These are phyloP conservation scores for Teunomyces cretensis DNA, from an alignment of 805 yeast genomes.

Conservation along the genomic window DNA sequence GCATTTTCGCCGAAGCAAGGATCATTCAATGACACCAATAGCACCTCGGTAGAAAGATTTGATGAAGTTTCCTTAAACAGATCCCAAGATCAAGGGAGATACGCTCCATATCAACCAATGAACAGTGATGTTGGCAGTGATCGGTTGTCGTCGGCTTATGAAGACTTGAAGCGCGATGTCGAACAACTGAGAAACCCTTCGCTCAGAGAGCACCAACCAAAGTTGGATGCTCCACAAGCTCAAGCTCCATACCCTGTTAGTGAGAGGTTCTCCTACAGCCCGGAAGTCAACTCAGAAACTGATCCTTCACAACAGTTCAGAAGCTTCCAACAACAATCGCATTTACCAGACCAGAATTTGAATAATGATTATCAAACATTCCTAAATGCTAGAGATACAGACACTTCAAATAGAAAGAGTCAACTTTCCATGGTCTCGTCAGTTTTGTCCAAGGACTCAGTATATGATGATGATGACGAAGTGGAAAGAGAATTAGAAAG, in stretches of 20 bases:
- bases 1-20: conserved; percentile 4
- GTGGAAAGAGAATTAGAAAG: conserved; percentile 38
- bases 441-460: conserved; percentile 36
- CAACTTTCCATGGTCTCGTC: conserved; percentile 44
- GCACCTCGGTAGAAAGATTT: conserved; percentile 6
- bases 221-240: not conserved
- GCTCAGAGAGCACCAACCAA: not conserved
- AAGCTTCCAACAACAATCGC: conserved; percentile 13
- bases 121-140: no score
- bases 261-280: conserved; percentile 9
- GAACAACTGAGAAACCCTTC: conserved; percentile 19
- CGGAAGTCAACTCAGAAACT: not conserved
- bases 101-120: not conserved
- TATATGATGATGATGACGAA: conserved; percentile 28
- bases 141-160: conserved; percentile 26
- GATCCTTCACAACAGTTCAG: conserved; percentile 14
- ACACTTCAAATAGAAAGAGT: conserved; percentile 21
- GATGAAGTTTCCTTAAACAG: not conserved
- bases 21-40: conserved; percentile 8
- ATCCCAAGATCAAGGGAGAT: not conserved
- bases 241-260: conserved; percentile 4
- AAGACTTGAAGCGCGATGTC: conserved; percentile 28
- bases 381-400: conserved; percentile 12
- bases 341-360: conserved; percentile 13
- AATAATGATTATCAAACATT: conserved; percentile 29